Evolutionary conservation across 176 grass and related monocot species (phyloP).

Genomic region (Oryza nivara): DNA sequence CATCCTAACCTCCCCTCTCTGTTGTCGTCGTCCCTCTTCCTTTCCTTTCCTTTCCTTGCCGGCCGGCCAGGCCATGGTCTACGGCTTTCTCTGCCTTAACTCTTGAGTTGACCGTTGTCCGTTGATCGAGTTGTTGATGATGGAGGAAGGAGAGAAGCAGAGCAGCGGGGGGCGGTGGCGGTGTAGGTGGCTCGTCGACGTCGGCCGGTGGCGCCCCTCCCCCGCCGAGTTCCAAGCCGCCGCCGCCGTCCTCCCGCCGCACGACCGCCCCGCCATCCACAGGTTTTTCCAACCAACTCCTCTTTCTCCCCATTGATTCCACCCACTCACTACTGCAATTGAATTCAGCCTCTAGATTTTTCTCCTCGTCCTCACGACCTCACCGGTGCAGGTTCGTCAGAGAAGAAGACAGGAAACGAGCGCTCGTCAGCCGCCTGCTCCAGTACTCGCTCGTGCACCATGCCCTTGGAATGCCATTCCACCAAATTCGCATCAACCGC

Average conservation of each 20-base stretch:
- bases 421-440: slow-evolving; percentile 75
- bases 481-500: slow-evolving; percentile 53
- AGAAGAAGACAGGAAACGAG: slow-evolving; percentile 76
- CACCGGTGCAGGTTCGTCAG: slow-evolving; percentile 56
- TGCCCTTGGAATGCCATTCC: slow-evolving; percentile 48
- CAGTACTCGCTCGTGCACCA: slow-evolving; percentile 65
- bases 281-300: slow-evolving; percentile 39
- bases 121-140: background rate
- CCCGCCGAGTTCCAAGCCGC: slow-evolving; percentile 40
- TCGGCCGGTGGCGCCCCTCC: slow-evolving; percentile 65
- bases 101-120: no score
- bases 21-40: no score
- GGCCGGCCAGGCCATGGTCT: background rate
- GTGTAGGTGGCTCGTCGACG: slow-evolving; percentile 38
- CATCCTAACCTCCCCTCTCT: background rate
- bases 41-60: no score
- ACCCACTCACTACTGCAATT: no score
- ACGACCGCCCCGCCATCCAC: slow-evolving; percentile 46
- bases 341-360: no score
- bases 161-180: background rate
- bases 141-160: background rate
- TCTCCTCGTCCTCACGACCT: background rate
- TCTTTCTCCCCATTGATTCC: background rate
- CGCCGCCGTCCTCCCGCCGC: slow-evolving; percentile 50
- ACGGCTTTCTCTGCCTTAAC: background rate